Evolutionary conservation across 495 filamentous ascomycete genomes (phyloP).

Genomic region (Hyaloscypha finlandica): DNA sequence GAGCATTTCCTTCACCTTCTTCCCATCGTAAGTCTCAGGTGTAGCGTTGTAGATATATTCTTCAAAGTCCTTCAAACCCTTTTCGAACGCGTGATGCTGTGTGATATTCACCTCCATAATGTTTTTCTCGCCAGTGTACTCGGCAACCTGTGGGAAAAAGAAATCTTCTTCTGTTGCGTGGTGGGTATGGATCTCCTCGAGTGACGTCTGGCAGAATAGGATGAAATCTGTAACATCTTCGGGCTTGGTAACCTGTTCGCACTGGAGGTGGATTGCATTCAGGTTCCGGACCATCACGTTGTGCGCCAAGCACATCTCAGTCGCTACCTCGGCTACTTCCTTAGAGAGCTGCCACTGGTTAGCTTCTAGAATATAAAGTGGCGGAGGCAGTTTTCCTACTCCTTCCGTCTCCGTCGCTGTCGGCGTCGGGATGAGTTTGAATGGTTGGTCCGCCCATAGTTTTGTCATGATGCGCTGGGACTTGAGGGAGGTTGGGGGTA

Average conservation of each 20-base stretch:
- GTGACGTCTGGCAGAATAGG: slow-evolving; percentile 36
- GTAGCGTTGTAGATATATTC: slow-evolving; percentile 15
- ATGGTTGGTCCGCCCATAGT: slow-evolving; percentile 21
- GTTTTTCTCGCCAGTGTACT: slow-evolving; percentile 25
- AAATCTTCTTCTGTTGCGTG: slow-evolving; percentile 35
- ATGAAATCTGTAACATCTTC: slow-evolving; percentile 41
- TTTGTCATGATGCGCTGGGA: slow-evolving; percentile 12
- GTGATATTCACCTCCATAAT: slow-evolving; percentile 28
- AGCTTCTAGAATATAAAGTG: background rate
- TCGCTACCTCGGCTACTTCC: slow-evolving; percentile 30
- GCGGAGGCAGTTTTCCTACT: slow-evolving; percentile 2
- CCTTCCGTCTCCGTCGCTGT: background rate
- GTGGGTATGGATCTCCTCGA: slow-evolving; percentile 35
- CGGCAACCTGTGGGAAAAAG: slow-evolving; percentile 38
- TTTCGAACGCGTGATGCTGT: slow-evolving; percentile 37
- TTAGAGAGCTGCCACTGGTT: slow-evolving; percentile 1
- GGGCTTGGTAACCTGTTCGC: slow-evolving; percentile 34
- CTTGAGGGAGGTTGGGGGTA: background rate
- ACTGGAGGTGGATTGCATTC: slow-evolving; percentile 50
- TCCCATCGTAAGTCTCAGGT: slow-evolving; percentile 31
- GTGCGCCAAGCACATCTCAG: slow-evolving; percentile 47
- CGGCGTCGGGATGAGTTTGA: slow-evolving; percentile 14
- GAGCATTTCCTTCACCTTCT: slow-evolving; percentile 38
- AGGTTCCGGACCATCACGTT: slow-evolving; percentile 50
- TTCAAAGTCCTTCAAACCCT: slow-evolving; percentile 30